Conservation (phyloP, 805 yeast species). For the Cyberlindnera euphorbiiphila region DNA sequence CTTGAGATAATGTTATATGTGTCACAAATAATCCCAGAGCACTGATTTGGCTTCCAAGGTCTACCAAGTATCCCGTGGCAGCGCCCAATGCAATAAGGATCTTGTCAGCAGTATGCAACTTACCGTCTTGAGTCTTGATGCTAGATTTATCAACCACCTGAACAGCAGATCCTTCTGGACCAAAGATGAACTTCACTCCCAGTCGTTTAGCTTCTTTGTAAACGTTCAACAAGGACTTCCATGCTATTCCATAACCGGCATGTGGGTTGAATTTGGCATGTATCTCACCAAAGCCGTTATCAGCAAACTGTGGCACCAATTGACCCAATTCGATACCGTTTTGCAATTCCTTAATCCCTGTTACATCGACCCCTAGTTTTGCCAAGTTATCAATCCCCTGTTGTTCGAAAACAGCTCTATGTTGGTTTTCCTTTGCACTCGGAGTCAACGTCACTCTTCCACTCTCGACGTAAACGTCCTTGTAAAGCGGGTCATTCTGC, state of each 20-base stretch:
- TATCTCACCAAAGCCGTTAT: constrained; percentile 25
- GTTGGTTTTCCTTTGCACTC: constrained; percentile 26
- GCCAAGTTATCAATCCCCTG: constrained; percentile 34
- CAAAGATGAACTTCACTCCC: constrained; percentile 37
- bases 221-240: constrained; percentile 34
- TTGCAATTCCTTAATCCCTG: constrained; percentile 26
- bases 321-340: constrained; percentile 32
- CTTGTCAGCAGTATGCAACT: constrained; percentile 26
- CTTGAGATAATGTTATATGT: constrained; percentile 34
- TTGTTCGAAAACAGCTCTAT: constrained; percentile 36
- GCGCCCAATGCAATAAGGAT: constrained; percentile 38
- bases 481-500: constrained; percentile 31
- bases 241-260: constrained; percentile 41
- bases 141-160: constrained; percentile 13
- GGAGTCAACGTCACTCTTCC: constrained; percentile 40
- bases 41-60: constrained; percentile 30
- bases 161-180: constrained; percentile 28
- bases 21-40: constrained; percentile 37
- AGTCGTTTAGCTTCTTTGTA: constrained; percentile 26
- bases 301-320: constrained; percentile 26
- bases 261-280: constrained; percentile 36
- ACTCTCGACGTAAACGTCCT: constrained; percentile 35
- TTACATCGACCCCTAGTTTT: constrained; percentile 23
- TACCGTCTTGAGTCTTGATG: constrained; percentile 29
- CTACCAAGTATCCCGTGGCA: constrained; percentile 32